Evolutionary conservation across 371 early-diverging fungal species (phyloP), one percentile per base, ranked within the genome.

Genomic region (Batkoa obscura): DNA sequence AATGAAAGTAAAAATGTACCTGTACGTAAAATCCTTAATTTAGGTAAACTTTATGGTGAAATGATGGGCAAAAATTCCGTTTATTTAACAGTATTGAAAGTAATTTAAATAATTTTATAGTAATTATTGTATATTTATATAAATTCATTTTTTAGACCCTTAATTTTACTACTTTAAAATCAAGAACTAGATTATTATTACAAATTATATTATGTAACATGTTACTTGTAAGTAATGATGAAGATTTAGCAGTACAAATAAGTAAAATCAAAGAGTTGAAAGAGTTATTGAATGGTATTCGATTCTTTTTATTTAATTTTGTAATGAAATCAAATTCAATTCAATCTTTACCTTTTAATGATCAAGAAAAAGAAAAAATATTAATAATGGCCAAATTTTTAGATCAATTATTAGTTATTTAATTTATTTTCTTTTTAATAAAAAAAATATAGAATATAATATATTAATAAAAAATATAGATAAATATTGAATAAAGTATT

Each of bases 31-130:
- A 66, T 85, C 10, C 75, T 80, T 52, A 85, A 86, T 61, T 57
- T 79, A 51, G 83, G 81, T 59, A 84, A 79, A 65, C 72, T 86
- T 59, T 88, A 81, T 65, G 81, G 75, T 5, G 71, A 69, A 55
- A 66, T 87, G 33, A 64, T 84, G 47, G 73, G 72, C 17, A 70
- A 72, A 33, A 72, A 75, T 15, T 70, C 73, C 1, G 68, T 87
- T 36, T 75, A 81, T 15, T 61, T 84, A 57, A 71, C 71, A 37
- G 66, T 82, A 32, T 71, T 87, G 39, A 81, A 84, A 50, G 63
- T 60, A 49, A 37, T 32, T 3, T 15, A 37, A 33, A 48, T 58
- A 32, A 37, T 48, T 30, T 33, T 37, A 34, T 33, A 37, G 8
- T 2, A 6, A 12, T 17, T 33, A 33, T 43, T n/a, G 30, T 17